These are phyloP conservation scores for Tuber calosporum DNA, from an alignment of 495 filamentous ascomycete genomes.

Conservation along the genomic window DNA sequence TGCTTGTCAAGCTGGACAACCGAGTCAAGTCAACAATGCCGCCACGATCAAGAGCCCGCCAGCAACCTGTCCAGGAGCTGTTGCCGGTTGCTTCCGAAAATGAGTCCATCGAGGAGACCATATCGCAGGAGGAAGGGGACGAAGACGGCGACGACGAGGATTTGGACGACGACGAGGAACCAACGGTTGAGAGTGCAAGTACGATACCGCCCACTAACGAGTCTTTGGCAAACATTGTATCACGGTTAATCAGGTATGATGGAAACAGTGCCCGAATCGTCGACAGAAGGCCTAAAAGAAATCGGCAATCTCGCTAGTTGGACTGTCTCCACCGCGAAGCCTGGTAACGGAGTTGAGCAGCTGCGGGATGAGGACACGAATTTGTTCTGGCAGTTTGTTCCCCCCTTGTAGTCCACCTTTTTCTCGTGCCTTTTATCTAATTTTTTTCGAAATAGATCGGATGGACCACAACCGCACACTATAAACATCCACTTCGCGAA, in stretches of 20 bases:
- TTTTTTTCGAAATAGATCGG: slow-evolving; percentile 51
- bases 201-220: slow-evolving; percentile 6
- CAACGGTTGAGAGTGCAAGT: slow-evolving; percentile 42
- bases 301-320: slow-evolving; percentile 92
- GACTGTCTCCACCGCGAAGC: slow-evolving; percentile 85
- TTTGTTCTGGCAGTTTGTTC: slow-evolving; percentile 77
- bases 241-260: slow-evolving; percentile 3
- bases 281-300: slow-evolving; percentile 59
- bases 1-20: neutral
- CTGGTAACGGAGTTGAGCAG: slow-evolving; percentile 78
- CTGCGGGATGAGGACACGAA: slow-evolving; percentile 69
- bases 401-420: neutral
- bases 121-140: slow-evolving; percentile 39
- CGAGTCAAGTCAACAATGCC: neutral
- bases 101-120: slow-evolving; percentile 34
- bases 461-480: slow-evolving; percentile 91
- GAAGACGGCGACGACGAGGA: slow-evolving; percentile 30
- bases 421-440: slow-evolving; percentile 1
- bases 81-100: slow-evolving; percentile 18
- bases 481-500: slow-evolving; percentile 94
- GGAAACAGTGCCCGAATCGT: slow-evolving; percentile 21
- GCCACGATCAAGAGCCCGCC: neutral
- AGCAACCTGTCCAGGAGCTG: neutral
- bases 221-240: neutral
- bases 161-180: slow-evolving; percentile 42